Evolutionary conservation across 2,329 filamentous ascomycete genomes (phyloP).

Genomic region (Stachybotrys chartarum): DNA sequence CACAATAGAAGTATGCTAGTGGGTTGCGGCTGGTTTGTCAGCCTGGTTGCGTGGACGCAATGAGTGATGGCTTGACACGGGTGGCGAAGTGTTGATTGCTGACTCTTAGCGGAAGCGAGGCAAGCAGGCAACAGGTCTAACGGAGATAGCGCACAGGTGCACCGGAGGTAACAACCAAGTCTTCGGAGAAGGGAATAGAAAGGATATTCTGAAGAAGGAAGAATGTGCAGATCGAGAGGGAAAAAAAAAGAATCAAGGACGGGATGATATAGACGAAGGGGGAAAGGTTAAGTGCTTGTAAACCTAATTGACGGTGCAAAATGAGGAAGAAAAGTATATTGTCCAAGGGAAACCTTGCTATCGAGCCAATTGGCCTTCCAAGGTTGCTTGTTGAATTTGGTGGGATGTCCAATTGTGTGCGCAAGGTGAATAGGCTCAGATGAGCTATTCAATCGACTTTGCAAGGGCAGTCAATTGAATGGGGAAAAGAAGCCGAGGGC

Average conservation of each 20-base stretch:
- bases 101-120: neutral
- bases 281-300: too few relatives aligned
- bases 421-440: too few relatives aligned
- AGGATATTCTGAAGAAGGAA: neutral
- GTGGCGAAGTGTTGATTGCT: neutral
- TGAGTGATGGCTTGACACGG: slow-evolving; percentile 10
- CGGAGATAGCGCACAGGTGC: neutral
- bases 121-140: neutral
- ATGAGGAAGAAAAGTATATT: too few relatives aligned
- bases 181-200: neutral
- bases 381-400: too few relatives aligned
- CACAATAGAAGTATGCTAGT: slow-evolving; percentile 17
- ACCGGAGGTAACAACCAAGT: neutral
- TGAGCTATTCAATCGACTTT: too few relatives aligned
- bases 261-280: too few relatives aligned
- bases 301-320: too few relatives aligned
- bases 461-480: neutral
- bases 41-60: slow-evolving; percentile 16
- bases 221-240: neutral
- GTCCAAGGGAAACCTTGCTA: too few relatives aligned
- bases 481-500: neutral
- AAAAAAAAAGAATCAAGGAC: too few relatives aligned
- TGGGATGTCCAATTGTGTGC: too few relatives aligned
- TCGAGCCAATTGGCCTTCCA: too few relatives aligned
- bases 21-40: slow-evolving; percentile 26